Evolutionary conservation across 148 eudicot genomes (phyloP).

Genomic region (Pharnaceum exiguum): DNA sequence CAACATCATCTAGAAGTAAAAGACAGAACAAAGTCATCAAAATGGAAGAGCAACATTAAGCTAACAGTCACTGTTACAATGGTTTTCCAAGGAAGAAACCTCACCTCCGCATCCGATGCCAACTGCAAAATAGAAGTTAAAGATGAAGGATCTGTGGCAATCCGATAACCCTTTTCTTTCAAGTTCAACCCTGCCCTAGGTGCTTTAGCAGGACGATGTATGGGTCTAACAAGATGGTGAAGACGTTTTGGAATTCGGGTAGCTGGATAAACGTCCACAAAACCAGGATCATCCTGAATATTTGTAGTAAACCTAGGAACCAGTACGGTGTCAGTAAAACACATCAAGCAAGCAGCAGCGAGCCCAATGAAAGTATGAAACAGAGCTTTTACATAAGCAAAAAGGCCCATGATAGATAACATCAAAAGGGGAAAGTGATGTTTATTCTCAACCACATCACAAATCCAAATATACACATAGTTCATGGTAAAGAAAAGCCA

Average conservation of each 20-base stretch:
- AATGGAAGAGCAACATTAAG: not conserved
- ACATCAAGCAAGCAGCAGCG: conserved; percentile 10
- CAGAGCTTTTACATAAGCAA: no score
- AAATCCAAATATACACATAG: no score
- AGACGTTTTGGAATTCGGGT: conserved; percentile 64
- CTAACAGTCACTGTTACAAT: not conserved
- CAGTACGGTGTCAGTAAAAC: not conserved
- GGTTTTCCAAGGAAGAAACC: conserved; percentile 13
- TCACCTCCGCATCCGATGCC: conserved; percentile 80
- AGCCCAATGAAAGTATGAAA: not conserved
- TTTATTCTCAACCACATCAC: no score
- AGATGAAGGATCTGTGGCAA: conserved; percentile 56
- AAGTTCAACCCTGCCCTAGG: conserved; percentile 26
- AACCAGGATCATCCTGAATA: conserved; percentile 76
- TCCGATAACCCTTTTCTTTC: conserved; percentile 68
- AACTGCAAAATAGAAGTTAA: conserved; percentile 68
- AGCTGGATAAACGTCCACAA: conserved; percentile 87
- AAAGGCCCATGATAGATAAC: no score
- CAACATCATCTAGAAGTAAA: no score
- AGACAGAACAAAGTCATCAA: not conserved
- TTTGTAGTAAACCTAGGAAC: conserved; percentile 70
- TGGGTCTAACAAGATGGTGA: conserved; percentile 68
- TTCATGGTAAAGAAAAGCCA: no score
- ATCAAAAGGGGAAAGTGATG: no score
- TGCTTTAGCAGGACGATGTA: conserved; percentile 40